These are phyloP conservation scores for Eragrostis nindensis DNA, from an alignment of 176 grass and related monocot species.

Conservation along the genomic window DNA sequence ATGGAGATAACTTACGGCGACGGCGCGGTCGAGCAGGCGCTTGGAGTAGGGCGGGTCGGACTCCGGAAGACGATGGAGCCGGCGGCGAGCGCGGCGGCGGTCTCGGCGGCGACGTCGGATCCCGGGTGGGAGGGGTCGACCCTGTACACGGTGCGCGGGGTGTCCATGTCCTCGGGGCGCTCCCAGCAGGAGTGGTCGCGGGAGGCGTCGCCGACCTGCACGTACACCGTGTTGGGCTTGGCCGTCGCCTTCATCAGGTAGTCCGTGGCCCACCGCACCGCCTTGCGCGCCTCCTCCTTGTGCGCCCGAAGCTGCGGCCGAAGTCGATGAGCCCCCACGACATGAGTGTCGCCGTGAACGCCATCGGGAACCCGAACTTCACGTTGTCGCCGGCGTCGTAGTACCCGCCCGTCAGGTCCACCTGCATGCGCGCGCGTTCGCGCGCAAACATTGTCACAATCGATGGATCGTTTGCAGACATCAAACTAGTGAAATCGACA, in stretches of 20 bases:
- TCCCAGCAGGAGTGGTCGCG: conserved; percentile 91
- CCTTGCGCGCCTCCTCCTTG: conserved; percentile 42
- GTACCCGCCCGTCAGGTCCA: conserved; percentile 82
- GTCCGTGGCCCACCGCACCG: conserved; percentile 83
- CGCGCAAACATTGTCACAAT: conserved; percentile 44
- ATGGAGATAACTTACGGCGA: conserved; percentile 61
- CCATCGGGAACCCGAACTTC: conserved; percentile 98
- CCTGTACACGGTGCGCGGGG: conserved; percentile 79
- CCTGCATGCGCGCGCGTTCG: conserved; percentile 39
- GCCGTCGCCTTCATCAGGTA: conserved; percentile 83
- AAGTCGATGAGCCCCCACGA: conserved; percentile 93
- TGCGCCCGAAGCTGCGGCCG: conserved; percentile 63
- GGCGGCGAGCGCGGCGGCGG: conserved; percentile 83
- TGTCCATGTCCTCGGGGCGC: conserved; percentile 97
- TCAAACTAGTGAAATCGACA: background rate
- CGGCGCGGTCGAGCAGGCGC: conserved; percentile 81
- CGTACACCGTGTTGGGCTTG: conserved; percentile 67
- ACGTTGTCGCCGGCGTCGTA: conserved; percentile 97
- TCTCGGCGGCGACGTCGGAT: conserved; percentile 89
- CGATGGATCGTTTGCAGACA: background rate
- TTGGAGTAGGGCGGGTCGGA: conserved; percentile 72
- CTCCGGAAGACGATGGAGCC: conserved; percentile 88
- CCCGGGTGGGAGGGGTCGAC: conserved; percentile 82
- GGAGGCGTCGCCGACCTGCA: conserved; percentile 85
- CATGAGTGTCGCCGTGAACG: conserved; percentile 89